Percentiles rank a stretch among this genome's conserved stretches.
phyloP scores from a whole-genome alignment of 495 filamentous ascomycete genomes.

The Parachaetomium inaequale region DNA sequence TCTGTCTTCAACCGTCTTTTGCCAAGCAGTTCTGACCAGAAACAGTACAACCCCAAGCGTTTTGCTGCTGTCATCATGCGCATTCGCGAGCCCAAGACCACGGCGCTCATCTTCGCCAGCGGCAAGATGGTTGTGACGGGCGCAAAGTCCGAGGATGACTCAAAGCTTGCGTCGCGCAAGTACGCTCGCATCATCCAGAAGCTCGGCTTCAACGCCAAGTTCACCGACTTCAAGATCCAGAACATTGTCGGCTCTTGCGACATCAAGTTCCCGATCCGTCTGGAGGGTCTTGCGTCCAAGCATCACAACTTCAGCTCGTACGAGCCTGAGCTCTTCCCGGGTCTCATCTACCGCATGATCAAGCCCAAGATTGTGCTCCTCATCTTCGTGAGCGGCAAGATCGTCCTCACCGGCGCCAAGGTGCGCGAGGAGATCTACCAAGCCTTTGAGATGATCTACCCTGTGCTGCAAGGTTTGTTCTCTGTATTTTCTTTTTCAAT shows the following conservation, averaged over 20 bases:
- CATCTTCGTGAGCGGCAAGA: slow-evolving; percentile 99
- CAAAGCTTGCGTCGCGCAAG: slow-evolving; percentile 93
- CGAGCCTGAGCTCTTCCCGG: slow-evolving; percentile 97
- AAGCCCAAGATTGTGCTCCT: slow-evolving; percentile 98
- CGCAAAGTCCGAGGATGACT: slow-evolving; percentile 97
- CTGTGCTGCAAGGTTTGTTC: slow-evolving; percentile 79
- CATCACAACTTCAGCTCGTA: slow-evolving; percentile 99
- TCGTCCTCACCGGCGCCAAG: slow-evolving; percentile 96
- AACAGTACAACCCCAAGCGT: slow-evolving; percentile 63
- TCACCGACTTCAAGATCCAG: slow-evolving; percentile 99
- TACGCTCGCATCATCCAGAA: slow-evolving; percentile 99
- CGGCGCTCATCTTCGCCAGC: slow-evolving; percentile 93
- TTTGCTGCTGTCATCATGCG: slow-evolving; percentile 99
- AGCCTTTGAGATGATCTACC: slow-evolving; percentile 98
- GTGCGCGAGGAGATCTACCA: slow-evolving; percentile 99
- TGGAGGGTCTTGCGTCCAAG: slow-evolving; percentile 89
- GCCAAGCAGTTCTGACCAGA: slow-evolving; percentile 40
- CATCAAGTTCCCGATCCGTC: slow-evolving; percentile 98
- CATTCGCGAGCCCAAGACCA: slow-evolving; percentile 98
- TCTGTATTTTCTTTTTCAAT: slow-evolving; percentile 23
- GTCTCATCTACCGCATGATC: slow-evolving; percentile 99
- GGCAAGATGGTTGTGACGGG: slow-evolving; percentile 99
- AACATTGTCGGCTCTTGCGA: slow-evolving; percentile 99
- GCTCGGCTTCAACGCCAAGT: slow-evolving; percentile 98
- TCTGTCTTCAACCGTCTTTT: slow-evolving; percentile 37